Conservation (phyloP, 164 flowering plant genomes). For the Tinospora cordifolia region DNA sequence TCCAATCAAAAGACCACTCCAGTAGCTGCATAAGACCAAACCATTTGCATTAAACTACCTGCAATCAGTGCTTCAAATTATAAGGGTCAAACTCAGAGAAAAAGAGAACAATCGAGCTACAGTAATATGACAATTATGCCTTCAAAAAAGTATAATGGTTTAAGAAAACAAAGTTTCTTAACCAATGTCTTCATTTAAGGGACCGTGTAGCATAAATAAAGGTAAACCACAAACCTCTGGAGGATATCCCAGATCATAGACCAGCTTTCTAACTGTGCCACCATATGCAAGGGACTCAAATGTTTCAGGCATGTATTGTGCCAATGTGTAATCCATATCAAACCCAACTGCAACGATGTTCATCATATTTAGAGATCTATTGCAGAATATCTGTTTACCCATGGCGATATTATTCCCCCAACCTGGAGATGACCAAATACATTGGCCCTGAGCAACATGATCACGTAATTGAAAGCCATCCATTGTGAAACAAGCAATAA, state of each 20-base stretch:
- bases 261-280: slow-evolving; percentile 81
- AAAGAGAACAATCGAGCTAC: neutral
- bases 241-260: slow-evolving; percentile 78
- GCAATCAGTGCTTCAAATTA: neutral
- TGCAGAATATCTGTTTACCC: slow-evolving; percentile 85
- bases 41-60: neutral
- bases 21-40: slow-evolving; percentile 51
- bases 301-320: slow-evolving; percentile 93
- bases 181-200: too few relatives aligned
- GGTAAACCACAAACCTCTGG: slow-evolving; percentile 50
- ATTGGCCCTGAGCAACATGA: slow-evolving; percentile 25
- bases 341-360: slow-evolving; percentile 88
- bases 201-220: too few relatives aligned
- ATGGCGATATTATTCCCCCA: slow-evolving; percentile 45
- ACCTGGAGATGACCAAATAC: slow-evolving; percentile 69
- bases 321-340: slow-evolving; percentile 98
- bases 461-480: slow-evolving; percentile 27
- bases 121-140: too few relatives aligned
- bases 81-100: neutral
- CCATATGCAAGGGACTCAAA: slow-evolving; percentile 92
- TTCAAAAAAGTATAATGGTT: too few relatives aligned
- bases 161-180: too few relatives aligned
- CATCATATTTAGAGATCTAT: slow-evolving; percentile 89
- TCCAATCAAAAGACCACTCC: slow-evolving; percentile 88
- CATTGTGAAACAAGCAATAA: slow-evolving; percentile 33